Percentiles rank a stretch among this genome's conserved stretches.
These are phyloP conservation scores for Silene conica DNA, from an alignment of 148 eudicot species.

Conservation along the genomic window DNA sequence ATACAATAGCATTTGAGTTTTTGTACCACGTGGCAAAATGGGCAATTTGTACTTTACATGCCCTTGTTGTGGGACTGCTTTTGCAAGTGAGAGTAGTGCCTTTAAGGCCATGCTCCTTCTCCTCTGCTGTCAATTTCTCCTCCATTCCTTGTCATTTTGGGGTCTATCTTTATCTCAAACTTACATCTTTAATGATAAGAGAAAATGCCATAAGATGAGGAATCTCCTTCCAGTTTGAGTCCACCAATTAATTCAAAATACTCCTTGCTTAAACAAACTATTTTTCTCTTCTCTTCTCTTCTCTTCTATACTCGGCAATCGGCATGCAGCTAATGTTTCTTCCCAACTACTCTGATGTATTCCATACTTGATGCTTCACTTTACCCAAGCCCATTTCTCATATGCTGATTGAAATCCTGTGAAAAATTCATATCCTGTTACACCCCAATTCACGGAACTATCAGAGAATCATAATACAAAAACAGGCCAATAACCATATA, in stretches of 20 bases:
- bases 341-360: conserved; percentile 22
- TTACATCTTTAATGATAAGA: neutral
- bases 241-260: neutral
- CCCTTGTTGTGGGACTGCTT: conserved; percentile 11
- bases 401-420: conserved; percentile 50
- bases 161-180: neutral
- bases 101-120: conserved; percentile 8
- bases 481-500: neutral
- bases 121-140: conserved; percentile 22
- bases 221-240: conserved; percentile 12
- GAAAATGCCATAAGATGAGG: conserved; percentile 28
- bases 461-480: conserved; percentile 11
- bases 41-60: conserved; percentile 16
- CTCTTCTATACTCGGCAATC: neutral
- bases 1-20: conserved; percentile 4
- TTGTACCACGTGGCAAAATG: conserved; percentile 23
- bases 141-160: conserved; percentile 13
- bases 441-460: conserved; percentile 20
- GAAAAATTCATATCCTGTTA: conserved; percentile 58
- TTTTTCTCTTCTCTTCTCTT: neutral
- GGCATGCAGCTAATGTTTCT: too few species aligned
- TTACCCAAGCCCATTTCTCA: conserved; percentile 58
- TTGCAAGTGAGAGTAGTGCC: neutral
- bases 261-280: neutral
- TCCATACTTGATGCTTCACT: neutral